Conservation (phyloP, 1,284 basidiomycete genomes). For the Ustilago curta region DNA sequence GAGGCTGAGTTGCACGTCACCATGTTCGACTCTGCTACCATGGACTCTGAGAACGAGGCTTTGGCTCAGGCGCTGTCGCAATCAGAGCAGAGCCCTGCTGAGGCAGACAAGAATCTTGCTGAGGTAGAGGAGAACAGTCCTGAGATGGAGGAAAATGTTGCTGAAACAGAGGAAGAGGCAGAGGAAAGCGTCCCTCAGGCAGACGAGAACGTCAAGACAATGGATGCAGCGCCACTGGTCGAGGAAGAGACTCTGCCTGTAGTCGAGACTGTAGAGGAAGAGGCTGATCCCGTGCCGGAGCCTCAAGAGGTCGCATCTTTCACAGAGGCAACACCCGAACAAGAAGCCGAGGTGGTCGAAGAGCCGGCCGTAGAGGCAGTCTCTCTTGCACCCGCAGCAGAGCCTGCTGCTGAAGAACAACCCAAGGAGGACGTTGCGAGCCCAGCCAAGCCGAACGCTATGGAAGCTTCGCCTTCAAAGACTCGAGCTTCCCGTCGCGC, state of each 20-base stretch:
- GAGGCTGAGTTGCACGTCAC: constrained; percentile 45
- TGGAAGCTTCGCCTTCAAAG: constrained; percentile 25
- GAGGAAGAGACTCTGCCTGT: not conserved
- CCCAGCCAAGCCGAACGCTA: not conserved
- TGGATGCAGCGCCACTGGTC: not conserved
- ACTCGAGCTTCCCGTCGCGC: constrained; percentile 26
- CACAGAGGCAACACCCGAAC: not conserved
- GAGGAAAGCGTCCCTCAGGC: not conserved
- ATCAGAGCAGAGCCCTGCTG: constrained; percentile 3
- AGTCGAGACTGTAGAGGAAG: constrained; percentile 2
- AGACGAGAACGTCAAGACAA: not conserved
- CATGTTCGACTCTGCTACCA: constrained; percentile 28
- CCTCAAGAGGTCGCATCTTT: not conserved
- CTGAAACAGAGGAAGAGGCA: constrained; percentile 8
- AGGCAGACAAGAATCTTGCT: not conserved
- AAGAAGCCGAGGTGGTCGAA: not conserved
- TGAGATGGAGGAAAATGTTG: constrained; percentile 1
- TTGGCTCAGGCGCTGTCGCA: constrained; percentile 13
- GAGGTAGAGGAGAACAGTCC: not conserved
- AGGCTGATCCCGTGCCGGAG: not conserved
- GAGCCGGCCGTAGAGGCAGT: not conserved
- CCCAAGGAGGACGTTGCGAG: not conserved
- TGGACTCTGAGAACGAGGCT: constrained; percentile 37
- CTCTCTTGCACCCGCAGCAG: not conserved
- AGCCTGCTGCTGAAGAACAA: not conserved